Evolutionary conservation across 805 yeast species (phyloP).

Genomic region (Pachysolen tannophilus): DNA sequence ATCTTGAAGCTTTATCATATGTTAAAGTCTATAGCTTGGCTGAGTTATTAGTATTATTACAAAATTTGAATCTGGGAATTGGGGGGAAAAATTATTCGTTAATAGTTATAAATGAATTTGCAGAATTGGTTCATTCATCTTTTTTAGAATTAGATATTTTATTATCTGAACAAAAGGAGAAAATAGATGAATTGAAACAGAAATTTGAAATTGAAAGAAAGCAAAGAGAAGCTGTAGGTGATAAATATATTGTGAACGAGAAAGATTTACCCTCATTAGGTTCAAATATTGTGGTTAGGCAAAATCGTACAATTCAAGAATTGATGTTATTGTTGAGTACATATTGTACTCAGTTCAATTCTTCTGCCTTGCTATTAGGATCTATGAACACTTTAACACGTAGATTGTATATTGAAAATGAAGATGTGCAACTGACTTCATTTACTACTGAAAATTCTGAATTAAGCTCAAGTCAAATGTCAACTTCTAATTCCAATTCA

Average conservation of each 20-base stretch:
- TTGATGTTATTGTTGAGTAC: not conserved
- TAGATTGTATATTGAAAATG: conserved; percentile 1
- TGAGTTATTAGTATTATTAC: conserved; percentile 3
- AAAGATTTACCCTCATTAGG: not conserved
- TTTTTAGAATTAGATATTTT: conserved; percentile 3
- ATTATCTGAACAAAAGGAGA: conserved; percentile 1
- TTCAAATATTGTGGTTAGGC: conserved; percentile 4
- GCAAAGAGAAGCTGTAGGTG: conserved; percentile 2
- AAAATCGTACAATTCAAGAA: conserved; percentile 6
- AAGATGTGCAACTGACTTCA: not conserved
- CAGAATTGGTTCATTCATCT: conserved; percentile 6
- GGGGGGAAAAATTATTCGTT: not conserved
- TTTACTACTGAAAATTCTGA: not conserved
- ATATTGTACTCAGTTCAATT: not conserved
- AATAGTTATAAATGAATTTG: conserved; percentile 7
- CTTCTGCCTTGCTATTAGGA: conserved; percentile 2
- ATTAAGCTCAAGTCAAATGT: no score
- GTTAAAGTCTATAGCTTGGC: conserved; percentile 1
- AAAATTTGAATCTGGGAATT: not conserved
- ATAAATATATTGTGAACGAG: no score
- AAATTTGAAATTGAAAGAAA: conserved; percentile 4
- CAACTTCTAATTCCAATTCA: not conserved
- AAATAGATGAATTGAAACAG: not conserved
- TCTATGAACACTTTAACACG: conserved; percentile 3
- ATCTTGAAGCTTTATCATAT: conserved; percentile 1